phyloP scores from a whole-genome alignment of 108 stramenopile genomes.

The Skeletonema potamos region DNA sequence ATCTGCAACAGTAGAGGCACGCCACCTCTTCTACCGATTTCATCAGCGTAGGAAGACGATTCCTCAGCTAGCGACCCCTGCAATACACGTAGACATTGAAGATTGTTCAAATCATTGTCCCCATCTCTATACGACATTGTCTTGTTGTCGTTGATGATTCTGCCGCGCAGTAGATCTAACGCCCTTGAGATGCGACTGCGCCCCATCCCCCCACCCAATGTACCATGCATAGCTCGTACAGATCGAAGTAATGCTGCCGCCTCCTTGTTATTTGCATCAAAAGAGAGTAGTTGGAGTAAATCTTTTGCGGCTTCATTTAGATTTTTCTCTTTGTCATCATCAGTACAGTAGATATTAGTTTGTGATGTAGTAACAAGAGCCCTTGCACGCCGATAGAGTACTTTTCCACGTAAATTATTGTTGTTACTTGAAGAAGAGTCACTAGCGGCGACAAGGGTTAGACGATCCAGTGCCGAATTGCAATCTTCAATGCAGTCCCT shows the following conservation, averaged over 20 bases:
- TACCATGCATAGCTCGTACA: slow-evolving; percentile 59
- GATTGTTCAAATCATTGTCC: neutral
- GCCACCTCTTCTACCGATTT: slow-evolving; percentile 67
- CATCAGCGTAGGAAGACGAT: slow-evolving; percentile 55
- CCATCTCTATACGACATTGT: neutral
- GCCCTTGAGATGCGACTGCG: slow-evolving; percentile 39
- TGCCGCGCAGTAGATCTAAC: slow-evolving; percentile 31
- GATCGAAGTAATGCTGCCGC: slow-evolving; percentile 59
- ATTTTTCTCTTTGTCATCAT: slow-evolving; percentile 27
- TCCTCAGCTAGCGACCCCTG: slow-evolving; percentile 65
- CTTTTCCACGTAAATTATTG: slow-evolving; percentile 54
- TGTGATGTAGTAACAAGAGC: slow-evolving; percentile 44
- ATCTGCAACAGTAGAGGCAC: slow-evolving; percentile 52
- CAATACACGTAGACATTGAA: slow-evolving; percentile 41
- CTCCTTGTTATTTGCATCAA: slow-evolving; percentile 70
- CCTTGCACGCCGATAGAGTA: slow-evolving; percentile 82
- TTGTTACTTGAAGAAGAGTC: slow-evolving; percentile 15
- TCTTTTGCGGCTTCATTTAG: slow-evolving; percentile 77
- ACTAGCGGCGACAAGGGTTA: slow-evolving; percentile 28
- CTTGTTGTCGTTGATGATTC: neutral
- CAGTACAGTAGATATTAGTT: slow-evolving; percentile 5
- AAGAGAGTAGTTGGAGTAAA: slow-evolving; percentile 56
- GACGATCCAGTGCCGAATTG: slow-evolving; percentile 46
- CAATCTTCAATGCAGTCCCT: slow-evolving; percentile 69
- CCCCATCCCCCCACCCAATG: slow-evolving; percentile 29